Evolutionary conservation across 2,329 filamentous ascomycete species (phyloP).

Genomic region (Fusarium nurragi): DNA sequence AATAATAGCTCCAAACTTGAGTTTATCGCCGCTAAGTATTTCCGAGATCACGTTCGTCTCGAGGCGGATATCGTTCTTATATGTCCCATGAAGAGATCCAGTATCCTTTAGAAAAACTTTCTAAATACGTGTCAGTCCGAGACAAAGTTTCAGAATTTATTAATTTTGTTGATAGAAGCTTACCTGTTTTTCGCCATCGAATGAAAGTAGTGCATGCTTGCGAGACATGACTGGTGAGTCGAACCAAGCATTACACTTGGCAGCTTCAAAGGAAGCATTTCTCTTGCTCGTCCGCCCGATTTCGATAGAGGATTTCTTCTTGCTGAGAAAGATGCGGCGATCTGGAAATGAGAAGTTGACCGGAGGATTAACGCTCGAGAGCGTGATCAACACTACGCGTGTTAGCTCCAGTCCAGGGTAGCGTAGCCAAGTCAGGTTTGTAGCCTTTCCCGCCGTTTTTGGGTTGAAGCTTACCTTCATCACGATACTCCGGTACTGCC

Average conservation of each 20-base stretch:
- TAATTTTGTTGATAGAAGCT: constrained; percentile 17
- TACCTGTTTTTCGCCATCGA: constrained; percentile 58
- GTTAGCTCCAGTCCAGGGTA: constrained; percentile 19
- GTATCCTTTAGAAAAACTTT: constrained; percentile 57
- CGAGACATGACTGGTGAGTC: constrained; percentile 78
- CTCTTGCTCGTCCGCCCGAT: constrained; percentile 59
- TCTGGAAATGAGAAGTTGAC: constrained; percentile 36
- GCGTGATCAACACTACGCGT: constrained; percentile 46
- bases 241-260: constrained; percentile 70
- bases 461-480: constrained; percentile 35
- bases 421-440: neutral
- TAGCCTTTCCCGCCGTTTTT: neutral
- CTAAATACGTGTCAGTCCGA: constrained; percentile 49
- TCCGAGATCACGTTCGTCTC: constrained; percentile 13
- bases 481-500: constrained; percentile 41
- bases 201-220: constrained; percentile 66
- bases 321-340: constrained; percentile 48
- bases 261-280: constrained; percentile 47
- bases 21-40: constrained; percentile 45
- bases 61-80: constrained; percentile 50
- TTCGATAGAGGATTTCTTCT: constrained; percentile 42
- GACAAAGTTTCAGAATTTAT: neutral
- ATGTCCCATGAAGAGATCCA: constrained; percentile 65
- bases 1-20: constrained; percentile 52
- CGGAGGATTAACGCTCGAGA: constrained; percentile 40